Evolutionary conservation across 805 yeast genomes (phyloP).

Genomic region (Cyberlindnera misumaiensis): DNA sequence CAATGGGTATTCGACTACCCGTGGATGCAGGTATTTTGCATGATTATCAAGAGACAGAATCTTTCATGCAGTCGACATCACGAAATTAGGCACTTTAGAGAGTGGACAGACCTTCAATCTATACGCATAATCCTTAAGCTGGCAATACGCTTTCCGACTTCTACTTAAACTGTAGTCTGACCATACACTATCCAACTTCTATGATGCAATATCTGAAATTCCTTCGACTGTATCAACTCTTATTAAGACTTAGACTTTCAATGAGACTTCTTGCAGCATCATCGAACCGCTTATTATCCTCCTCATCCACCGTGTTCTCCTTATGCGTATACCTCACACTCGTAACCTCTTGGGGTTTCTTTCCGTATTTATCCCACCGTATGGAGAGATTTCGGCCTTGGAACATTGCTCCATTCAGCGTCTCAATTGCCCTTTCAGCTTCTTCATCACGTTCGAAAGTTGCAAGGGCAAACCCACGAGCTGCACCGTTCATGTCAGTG

Average conservation of each 20-base stretch:
- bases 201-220: no score
- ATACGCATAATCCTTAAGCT: no score
- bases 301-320: constrained; percentile 2
- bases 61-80: no score
- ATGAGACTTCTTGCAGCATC: constrained; percentile 22
- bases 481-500: constrained; percentile 29
- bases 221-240: no score
- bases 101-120: no score
- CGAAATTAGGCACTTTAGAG: no score
- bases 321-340: neutral
- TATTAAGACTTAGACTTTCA: constrained; percentile 12
- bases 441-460: constrained; percentile 40
- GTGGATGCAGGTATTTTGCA: no score
- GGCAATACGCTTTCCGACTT: no score
- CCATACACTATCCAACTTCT: no score
- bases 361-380: constrained; percentile 50
- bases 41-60: no score
- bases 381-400: constrained; percentile 58
- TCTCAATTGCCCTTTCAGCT: constrained; percentile 41
- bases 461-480: constrained; percentile 62
- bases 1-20: no score
- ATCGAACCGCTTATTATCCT: constrained; percentile 17
- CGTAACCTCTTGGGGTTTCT: constrained; percentile 10
- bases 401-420: constrained; percentile 46
- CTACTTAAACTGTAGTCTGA: no score